Evolutionary conservation across 495 filamentous ascomycete species (phyloP).

Genomic region (Aspergillus heteromorphus): DNA sequence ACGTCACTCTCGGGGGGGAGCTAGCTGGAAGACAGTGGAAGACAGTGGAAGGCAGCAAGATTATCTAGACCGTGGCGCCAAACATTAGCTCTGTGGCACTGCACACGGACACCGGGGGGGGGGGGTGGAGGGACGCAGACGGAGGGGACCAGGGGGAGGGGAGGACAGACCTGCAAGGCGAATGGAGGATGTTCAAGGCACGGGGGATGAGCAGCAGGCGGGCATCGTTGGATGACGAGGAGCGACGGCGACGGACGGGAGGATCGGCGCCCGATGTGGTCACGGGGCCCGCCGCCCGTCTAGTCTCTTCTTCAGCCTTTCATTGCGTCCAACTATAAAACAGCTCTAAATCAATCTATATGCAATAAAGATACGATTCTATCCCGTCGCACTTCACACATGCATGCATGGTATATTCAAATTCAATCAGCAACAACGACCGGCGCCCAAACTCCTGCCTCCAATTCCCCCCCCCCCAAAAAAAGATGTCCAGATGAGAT

Average conservation of each 20-base stretch:
- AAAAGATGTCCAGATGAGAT: no score
- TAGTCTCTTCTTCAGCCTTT: not conserved
- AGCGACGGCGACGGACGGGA: not conserved
- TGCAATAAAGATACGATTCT: no score
- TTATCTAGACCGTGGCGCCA: conserved; percentile 6
- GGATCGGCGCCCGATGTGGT: conserved; percentile 1
- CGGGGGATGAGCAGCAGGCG: not conserved
- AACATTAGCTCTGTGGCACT: not conserved
- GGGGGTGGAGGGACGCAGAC: not conserved
- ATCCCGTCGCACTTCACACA: no score
- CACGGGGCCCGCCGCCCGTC: conserved; percentile 10
- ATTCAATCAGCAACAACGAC: no score
- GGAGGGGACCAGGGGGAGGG: not conserved
- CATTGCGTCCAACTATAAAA: not conserved
- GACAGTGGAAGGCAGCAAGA: conserved; percentile 26
- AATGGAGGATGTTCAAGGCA: not conserved
- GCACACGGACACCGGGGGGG: not conserved
- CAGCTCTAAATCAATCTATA: not conserved
- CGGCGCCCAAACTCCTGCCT: no score
- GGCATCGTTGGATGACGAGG: not conserved
- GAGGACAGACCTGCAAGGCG: not conserved
- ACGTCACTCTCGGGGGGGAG: no score
- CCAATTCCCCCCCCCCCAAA: no score
- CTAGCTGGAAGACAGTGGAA: no score
- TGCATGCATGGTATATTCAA: no score